Conservation (phyloP, 2,329 filamentous ascomycete species). For the Samsoniella hepiali region DNA sequence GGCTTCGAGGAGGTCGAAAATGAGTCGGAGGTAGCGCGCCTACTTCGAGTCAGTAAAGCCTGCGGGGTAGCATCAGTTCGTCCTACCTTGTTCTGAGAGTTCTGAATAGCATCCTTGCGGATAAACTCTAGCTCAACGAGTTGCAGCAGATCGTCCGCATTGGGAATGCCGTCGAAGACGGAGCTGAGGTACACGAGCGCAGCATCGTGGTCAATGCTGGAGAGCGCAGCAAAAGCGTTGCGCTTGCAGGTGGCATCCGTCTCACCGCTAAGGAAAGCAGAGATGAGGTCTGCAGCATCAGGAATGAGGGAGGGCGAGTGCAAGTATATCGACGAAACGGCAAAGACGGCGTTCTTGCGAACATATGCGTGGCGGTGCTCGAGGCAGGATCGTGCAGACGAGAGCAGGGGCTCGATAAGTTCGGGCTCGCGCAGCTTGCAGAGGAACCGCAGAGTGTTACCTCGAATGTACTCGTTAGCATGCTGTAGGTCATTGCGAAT, state of each 20-base stretch:
- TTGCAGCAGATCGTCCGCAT: constrained; percentile 90
- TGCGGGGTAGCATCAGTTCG: neutral
- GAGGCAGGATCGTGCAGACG: constrained; percentile 85
- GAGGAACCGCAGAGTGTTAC: constrained; percentile 96
- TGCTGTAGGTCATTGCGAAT: constrained; percentile 97
- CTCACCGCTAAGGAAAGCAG: constrained; percentile 84
- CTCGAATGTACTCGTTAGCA: constrained; percentile 95
- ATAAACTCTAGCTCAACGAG: constrained; percentile 96
- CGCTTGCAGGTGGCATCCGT: constrained; percentile 95
- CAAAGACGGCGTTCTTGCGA: constrained; percentile 96
- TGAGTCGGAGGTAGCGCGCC: constrained; percentile 87
- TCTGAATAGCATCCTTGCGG: constrained; percentile 92
- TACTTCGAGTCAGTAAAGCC: constrained; percentile 32
- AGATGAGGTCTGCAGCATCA: constrained; percentile 88
- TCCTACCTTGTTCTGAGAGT: constrained; percentile 84
- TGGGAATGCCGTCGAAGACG: constrained; percentile 90
- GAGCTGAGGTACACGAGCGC: constrained; percentile 82
- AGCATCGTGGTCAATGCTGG: constrained; percentile 89
- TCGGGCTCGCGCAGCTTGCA: constrained; percentile 95
- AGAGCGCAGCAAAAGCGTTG: constrained; percentile 90
- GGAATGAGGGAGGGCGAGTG: constrained; percentile 91
- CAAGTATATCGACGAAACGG: constrained; percentile 85
- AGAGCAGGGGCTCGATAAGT: constrained; percentile 91
- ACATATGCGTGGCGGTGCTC: constrained; percentile 97
- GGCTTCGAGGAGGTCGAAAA: constrained; percentile 94